Evolutionary conservation across 108 stramenopile genomes (phyloP), one percentile per base, ranked within the genome.

Genomic region (Nitzschia sp.): DNA sequence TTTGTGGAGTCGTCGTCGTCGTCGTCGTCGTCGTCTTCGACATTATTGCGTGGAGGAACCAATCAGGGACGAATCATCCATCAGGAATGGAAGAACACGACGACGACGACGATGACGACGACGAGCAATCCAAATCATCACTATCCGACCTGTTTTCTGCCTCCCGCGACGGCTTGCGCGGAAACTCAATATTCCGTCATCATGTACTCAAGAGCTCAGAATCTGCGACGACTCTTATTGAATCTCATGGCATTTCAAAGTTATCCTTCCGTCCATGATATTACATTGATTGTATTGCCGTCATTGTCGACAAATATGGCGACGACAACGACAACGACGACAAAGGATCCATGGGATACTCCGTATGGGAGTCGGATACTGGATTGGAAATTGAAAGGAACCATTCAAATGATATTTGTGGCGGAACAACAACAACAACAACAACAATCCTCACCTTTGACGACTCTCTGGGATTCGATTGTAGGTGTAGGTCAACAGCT

Each of bases 111-210:
- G 6, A 41, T 13, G 38, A 41, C 38, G 13, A 9, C 38, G 13
- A n/a, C n/a, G n/a, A n/a, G n/a, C n/a, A n/a, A n/a, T n/a, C n/a
- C n/a, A n/a, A n/a, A n/a, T n/a, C n/a, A n/a, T n/a, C n/a, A n/a
- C n/a, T n/a, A n/a, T 41, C 38, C 11, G 11, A 50, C 55, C 30
- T 62, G 60, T 31, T 62, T 19, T 31, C 15, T 45, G 6, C 60
- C 60, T 26, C 60, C 60, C 15, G 21, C 60, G 60, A 62, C 60
- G 21, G 44, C 73, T 45, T 23, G 81, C 78, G 2, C 69, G 63
- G 30, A 79, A 55, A 8, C 68, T n/a, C 29, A 76, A 34, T 1
- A 77, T 22, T 29, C 71, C 74, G 52, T 71, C 50, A 21, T 62
- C 15, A 23, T 62, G 19, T 45, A 41, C 15, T 23, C 64, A 45